Evolutionary conservation across 2,329 filamentous ascomycete genomes (phyloP).

Genomic region (Lecanicillium sp.): DNA sequence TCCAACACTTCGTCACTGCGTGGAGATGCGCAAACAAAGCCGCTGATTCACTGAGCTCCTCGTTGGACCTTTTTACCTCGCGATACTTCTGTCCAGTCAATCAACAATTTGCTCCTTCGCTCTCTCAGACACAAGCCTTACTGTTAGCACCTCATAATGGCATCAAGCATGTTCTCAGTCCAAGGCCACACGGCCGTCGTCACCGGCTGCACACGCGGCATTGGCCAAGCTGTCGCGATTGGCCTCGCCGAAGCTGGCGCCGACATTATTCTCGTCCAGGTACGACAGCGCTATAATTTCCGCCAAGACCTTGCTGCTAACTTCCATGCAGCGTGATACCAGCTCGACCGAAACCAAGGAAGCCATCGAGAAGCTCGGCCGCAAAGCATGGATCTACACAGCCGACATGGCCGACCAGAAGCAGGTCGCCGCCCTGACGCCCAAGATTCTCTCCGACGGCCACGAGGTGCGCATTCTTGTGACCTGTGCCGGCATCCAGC

Average conservation of each 20-base stretch:
- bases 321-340: constrained; percentile 29
- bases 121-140: too few species aligned
- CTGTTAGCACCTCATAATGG: constrained; percentile 18
- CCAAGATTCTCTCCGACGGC: constrained; percentile 52
- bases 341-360: constrained; percentile 45
- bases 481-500: constrained; percentile 83
- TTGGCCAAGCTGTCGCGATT: constrained; percentile 49
- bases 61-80: background rate
- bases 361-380: constrained; percentile 56
- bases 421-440: constrained; percentile 53
- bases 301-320: constrained; percentile 2
- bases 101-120: too few species aligned
- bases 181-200: constrained; percentile 49
- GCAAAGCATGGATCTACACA: constrained; percentile 59
- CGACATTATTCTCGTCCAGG: constrained; percentile 48
- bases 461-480: constrained; percentile 68
- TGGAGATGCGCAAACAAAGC: constrained; percentile 1
- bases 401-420: constrained; percentile 58
- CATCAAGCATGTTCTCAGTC: constrained; percentile 41
- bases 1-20: background rate
- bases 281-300: constrained; percentile 14
- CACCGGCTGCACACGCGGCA: constrained; percentile 51
- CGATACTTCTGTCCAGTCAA: background rate
- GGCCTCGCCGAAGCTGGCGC: constrained; percentile 52
- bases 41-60: background rate